Percentiles rank a stretch among this genome's conserved stretches.
Conservation (phyloP, 805 yeast genomes). For the Metschnikowia henanensis region DNA sequence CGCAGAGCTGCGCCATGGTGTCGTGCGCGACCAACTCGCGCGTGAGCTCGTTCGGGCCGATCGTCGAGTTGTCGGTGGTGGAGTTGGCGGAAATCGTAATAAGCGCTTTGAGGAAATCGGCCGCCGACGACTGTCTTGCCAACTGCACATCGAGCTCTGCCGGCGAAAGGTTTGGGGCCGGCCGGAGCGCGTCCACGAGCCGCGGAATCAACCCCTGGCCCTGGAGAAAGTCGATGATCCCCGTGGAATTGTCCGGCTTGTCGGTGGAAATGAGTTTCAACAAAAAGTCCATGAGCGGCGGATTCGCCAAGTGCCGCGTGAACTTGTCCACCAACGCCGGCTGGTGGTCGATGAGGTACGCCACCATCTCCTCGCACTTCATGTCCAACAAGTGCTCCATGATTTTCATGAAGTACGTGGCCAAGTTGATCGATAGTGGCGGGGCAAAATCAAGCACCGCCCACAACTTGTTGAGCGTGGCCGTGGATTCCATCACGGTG, state of each 20-base stretch:
- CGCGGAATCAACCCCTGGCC: constrained; percentile 37
- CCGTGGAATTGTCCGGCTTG: constrained; percentile 47
- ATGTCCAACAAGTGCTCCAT: constrained; percentile 43
- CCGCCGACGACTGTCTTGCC: constrained; percentile 42
- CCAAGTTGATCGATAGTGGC: constrained; percentile 63
- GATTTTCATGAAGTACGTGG: constrained; percentile 65
- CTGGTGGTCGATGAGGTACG: constrained; percentile 44
- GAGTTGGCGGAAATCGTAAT: constrained; percentile 48
- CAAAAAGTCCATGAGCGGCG: constrained; percentile 47
- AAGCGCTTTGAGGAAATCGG: constrained; percentile 45
- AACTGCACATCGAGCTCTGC: constrained; percentile 20
- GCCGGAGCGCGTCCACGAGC: constrained; percentile 35
- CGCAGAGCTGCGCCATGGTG: constrained; percentile 35
- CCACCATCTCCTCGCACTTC: constrained; percentile 49
- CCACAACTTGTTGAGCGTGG: constrained; percentile 75
- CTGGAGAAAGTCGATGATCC: constrained; percentile 46
- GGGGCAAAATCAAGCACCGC: constrained; percentile 68
- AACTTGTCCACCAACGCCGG: constrained; percentile 41
- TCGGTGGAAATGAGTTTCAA: constrained; percentile 45
- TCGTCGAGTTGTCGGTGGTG: constrained; percentile 45
- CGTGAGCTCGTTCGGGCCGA: constrained; percentile 48
- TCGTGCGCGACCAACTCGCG: constrained; percentile 42
- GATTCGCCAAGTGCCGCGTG: constrained; percentile 44
- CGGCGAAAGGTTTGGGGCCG: constrained; percentile 19
- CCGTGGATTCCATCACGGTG: constrained; percentile 75